Evolutionary conservation across 306 rosid genomes (phyloP).

Genomic region (Cyclanthera cordifolia): DNA sequence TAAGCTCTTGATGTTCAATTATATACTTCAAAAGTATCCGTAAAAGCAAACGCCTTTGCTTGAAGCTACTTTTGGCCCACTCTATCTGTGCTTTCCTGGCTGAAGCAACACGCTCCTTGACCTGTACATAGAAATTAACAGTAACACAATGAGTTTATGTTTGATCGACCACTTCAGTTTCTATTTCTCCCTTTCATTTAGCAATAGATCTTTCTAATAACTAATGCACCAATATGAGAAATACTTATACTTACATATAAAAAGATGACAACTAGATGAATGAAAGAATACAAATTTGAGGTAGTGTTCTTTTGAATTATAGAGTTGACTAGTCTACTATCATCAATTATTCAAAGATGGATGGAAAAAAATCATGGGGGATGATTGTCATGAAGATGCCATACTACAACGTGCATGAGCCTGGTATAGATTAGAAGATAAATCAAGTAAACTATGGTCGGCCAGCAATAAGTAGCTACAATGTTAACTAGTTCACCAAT

Average conservation of each 20-base stretch:
- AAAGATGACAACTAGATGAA: background rate
- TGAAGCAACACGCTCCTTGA: conserved; percentile 60
- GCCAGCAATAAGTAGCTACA: no score
- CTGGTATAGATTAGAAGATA: background rate
- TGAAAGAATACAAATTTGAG: background rate
- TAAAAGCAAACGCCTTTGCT: conserved; percentile 76
- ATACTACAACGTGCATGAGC: background rate
- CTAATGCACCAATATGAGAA: background rate
- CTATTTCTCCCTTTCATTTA: background rate
- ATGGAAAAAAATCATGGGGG: background rate
- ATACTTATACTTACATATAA: background rate
- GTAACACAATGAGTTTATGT: conserved; percentile 9
- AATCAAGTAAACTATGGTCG: background rate
- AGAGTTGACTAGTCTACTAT: background rate
- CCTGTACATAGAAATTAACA: conserved; percentile 37
- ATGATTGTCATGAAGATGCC: background rate
- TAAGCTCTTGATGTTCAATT: conserved; percentile 70
- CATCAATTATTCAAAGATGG: background rate
- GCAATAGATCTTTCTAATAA: background rate
- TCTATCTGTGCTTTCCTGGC: conserved; percentile 75
- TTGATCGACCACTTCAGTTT: conserved; percentile 5
- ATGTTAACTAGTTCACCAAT: background rate
- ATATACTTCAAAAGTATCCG: conserved; percentile 77
- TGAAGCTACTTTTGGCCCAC: conserved; percentile 86
- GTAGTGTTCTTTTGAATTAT: background rate